Conservation (phyloP, 495 filamentous ascomycete genomes). For the Aspergillus coremiiformis region DNA sequence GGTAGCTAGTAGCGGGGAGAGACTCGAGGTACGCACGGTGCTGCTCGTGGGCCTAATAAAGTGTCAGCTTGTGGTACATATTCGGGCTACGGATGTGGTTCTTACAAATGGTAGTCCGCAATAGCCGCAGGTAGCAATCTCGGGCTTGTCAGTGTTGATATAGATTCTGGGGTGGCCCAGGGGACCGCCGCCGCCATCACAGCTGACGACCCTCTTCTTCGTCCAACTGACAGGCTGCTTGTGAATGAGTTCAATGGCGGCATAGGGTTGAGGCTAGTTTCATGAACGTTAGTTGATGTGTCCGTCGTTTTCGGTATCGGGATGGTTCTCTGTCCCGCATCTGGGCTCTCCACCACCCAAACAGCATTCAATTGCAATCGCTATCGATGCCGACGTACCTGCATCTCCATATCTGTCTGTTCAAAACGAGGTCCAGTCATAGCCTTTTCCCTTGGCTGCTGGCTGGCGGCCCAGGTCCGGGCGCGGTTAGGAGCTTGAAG, state of each 20-base stretch:
- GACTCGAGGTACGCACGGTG: conserved; percentile 75
- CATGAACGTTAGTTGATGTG: background rate
- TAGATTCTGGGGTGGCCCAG: conserved; percentile 87
- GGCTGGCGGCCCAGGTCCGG: conserved; percentile 72
- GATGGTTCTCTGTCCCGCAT: background rate
- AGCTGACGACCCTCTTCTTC: conserved; percentile 70
- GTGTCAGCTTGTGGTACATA: background rate
- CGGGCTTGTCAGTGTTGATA: conserved; percentile 96
- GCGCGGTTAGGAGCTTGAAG: conserved; percentile 83
- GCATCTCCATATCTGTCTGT: conserved; percentile 84
- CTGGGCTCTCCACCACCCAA: too few relatives aligned
- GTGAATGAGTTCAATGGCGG: conserved; percentile 94
- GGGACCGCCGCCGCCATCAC: conserved; percentile 90
- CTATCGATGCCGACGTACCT: conserved; percentile 50
- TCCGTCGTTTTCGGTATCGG: background rate
- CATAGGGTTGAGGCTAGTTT: conserved; percentile 69
- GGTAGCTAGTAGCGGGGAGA: conserved; percentile 69
- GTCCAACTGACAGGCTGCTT: conserved; percentile 90
- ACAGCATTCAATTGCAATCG: background rate
- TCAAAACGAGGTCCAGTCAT: conserved; percentile 95
- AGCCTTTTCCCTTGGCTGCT: conserved; percentile 67
- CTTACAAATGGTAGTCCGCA: conserved; percentile 93
- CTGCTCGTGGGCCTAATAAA: conserved; percentile 72
- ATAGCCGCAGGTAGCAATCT: conserved; percentile 84
- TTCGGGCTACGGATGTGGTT: conserved; percentile 9